Evolutionary conservation across 2,329 filamentous ascomycete genomes (phyloP), one percentile per base, ranked within the genome.

Genomic region (Cercospora brassicicola): DNA sequence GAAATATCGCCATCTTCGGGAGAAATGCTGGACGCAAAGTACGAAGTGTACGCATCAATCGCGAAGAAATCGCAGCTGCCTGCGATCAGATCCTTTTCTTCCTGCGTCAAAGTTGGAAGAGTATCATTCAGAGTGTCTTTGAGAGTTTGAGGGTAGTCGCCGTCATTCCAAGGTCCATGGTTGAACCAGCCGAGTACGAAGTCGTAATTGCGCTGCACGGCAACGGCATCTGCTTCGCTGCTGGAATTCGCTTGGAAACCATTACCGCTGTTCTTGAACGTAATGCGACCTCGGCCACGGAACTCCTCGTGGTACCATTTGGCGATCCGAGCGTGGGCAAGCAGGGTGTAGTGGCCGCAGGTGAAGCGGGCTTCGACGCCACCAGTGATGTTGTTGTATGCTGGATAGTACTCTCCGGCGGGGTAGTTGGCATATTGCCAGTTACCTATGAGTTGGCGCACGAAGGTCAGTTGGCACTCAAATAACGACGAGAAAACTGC

Each of bases 281-380:
- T 73, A 62, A 81, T 78, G 15, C 78, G n/a, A 15, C 79, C 79
- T 18, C 72, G 77, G 13, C 78, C 74, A 39, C 74, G 75, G 61
- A 76, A 84, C 67, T 82, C 82, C 15, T 82, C 76, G 55, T 83
- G 79, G 69, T 76, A 73, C 82, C 81, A 79, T 61, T 83, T 82
- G 51, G 80, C 82, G 55, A 82, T 77, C 51, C 75, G 70, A 4
- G 77, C 73, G 67, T 81, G 79, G 4, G 79, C 76, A 2, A 80
- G 75, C 15, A 81, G 75, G 6, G 79, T 77, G 66, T 76, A 72
- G 67, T 79, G 80, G 26, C 79, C 80, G 70, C 80, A 80, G 23
- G 59, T 39, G 28, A 63, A 67, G 6, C 60, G 59, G 20, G 65
- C 79, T 78, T 71, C 79, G 78, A 79, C 65, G 4, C 82, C 83